Conservation (phyloP, 1,139 yeast species). For the Yamadazyma dendronema region DNA sequence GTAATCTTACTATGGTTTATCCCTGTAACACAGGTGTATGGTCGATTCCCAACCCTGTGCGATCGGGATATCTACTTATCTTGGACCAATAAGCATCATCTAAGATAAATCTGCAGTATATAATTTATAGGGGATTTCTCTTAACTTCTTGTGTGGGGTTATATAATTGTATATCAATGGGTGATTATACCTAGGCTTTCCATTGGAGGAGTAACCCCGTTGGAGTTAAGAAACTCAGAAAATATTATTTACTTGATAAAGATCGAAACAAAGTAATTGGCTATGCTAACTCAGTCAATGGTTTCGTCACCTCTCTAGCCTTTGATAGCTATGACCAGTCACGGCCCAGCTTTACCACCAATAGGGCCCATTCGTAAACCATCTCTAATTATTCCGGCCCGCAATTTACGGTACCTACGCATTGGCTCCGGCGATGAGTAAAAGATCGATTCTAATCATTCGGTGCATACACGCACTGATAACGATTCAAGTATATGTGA, state of each 20-base stretch:
- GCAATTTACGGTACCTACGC: neutral
- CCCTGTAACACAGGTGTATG: neutral
- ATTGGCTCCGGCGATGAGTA: neutral
- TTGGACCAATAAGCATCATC: slow-evolving; percentile 8
- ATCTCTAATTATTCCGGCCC: slow-evolving; percentile 1
- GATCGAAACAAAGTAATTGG: too few relatives aligned
- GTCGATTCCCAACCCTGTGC: slow-evolving; percentile 1
- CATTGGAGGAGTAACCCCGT: neutral
- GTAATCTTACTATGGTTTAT: too few relatives aligned
- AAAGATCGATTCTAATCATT: neutral
- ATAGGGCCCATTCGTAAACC: too few relatives aligned
- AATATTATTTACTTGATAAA: too few relatives aligned
- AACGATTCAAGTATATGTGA: neutral
- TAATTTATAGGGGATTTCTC: too few relatives aligned
- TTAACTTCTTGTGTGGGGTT: too few relatives aligned
- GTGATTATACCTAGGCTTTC: neutral
- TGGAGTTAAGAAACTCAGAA: neutral
- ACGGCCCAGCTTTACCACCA: too few relatives aligned
- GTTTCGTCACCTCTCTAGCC: too few relatives aligned
- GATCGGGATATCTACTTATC: slow-evolving; percentile 8
- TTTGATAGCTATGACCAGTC: too few relatives aligned
- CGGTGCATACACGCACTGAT: slow-evolving; percentile 1
- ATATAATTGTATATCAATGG: too few relatives aligned
- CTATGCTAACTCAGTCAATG: too few relatives aligned
- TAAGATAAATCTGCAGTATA: neutral